Conservation (phyloP, 257 asterid genomes). For the Nyctanthes arbortristis region DNA sequence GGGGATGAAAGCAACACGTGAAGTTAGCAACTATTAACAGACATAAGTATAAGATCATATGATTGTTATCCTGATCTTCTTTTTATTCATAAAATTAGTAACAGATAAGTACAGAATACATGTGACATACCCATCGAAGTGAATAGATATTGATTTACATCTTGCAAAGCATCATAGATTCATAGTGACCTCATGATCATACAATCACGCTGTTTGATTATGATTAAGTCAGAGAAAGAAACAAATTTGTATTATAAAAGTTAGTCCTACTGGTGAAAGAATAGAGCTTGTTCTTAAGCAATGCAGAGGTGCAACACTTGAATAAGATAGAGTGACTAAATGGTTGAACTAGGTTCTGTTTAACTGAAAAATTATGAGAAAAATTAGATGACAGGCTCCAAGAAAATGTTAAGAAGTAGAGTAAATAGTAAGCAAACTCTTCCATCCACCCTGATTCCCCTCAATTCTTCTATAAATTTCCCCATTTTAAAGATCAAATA, state of each 20-base stretch:
- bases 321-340: too few relatives aligned
- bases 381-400: background rate
- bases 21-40: background rate
- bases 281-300: too few relatives aligned
- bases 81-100: background rate
- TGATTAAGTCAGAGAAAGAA: background rate
- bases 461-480: background rate
- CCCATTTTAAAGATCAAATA: background rate
- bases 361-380: background rate
- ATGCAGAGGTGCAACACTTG: too few relatives aligned
- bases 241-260: too few relatives aligned
- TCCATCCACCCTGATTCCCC: background rate
- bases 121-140: conserved; percentile 7
- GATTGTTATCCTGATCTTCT: background rate
- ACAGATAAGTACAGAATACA: background rate
- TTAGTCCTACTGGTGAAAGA: too few relatives aligned
- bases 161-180: background rate
- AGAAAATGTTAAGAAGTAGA: background rate
- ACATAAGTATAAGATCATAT: background rate
- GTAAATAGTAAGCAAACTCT: background rate
- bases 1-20: background rate
- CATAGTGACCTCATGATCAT: background rate
- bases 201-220: background rate
- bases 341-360: background rate
- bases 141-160: background rate